Percentiles rank a stretch among this genome's conserved stretches.
Conservation (phyloP, 2,329 filamentous ascomycete species). For the Ascochyta fabae region DNA sequence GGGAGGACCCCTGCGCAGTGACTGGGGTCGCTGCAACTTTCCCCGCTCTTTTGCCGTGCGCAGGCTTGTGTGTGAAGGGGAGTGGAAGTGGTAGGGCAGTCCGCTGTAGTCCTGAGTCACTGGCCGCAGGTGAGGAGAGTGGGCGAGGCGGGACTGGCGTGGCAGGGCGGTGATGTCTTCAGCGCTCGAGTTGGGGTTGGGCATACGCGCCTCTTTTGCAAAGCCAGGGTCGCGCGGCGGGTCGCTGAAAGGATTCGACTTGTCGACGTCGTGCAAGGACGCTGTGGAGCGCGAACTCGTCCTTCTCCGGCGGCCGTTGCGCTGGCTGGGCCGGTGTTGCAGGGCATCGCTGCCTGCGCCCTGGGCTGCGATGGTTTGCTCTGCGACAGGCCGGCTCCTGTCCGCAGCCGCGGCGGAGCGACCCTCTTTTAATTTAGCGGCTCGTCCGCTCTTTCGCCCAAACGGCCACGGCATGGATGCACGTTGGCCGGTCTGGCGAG, state of each 20-base stretch:
- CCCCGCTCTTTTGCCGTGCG: slow-evolving; percentile 49
- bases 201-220: slow-evolving; percentile 26
- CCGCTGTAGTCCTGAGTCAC: slow-evolving; percentile 49
- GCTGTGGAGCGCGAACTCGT: slow-evolving; percentile 41
- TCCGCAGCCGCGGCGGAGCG: slow-evolving; percentile 59
- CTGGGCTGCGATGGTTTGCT: slow-evolving; percentile 25
- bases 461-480: slow-evolving; percentile 81
- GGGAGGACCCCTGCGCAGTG: slow-evolving; percentile 64
- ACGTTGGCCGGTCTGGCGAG: slow-evolving; percentile 12
- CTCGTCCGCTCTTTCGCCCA: slow-evolving; percentile 73
- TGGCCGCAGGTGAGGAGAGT: slow-evolving; percentile 57
- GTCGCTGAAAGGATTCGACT: slow-evolving; percentile 21
- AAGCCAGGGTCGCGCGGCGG: slow-evolving; percentile 28
- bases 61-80: slow-evolving; percentile 46
- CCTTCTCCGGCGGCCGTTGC: slow-evolving; percentile 40
- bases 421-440: slow-evolving; percentile 57
- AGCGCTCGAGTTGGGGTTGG: slow-evolving; percentile 40
- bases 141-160: slow-evolving; percentile 46
- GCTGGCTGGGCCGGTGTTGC: slow-evolving; percentile 33
- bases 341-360: slow-evolving; percentile 32
- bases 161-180: slow-evolving; percentile 59
- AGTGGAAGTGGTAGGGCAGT: slow-evolving; percentile 55
- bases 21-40: slow-evolving; percentile 56
- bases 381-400: slow-evolving; percentile 48
- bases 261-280: slow-evolving; percentile 42